Base-by-base conservation (phyloP, 495 filamentous ascomycete species). In the Monascus purpureus region DNA sequence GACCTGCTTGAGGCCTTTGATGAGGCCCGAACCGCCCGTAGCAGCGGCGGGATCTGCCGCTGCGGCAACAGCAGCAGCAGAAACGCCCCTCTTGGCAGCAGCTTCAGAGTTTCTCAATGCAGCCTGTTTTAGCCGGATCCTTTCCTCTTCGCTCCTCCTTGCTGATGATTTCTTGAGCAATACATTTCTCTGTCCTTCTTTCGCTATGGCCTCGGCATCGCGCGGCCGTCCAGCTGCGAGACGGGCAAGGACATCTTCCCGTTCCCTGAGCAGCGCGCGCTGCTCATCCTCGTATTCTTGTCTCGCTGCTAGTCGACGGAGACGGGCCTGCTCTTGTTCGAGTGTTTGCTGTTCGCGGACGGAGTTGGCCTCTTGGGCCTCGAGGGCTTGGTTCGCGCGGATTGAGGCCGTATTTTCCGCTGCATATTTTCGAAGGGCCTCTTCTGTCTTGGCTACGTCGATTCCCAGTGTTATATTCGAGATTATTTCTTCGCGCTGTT, bases 401-500 rank as follows among this genome's bases (percentile, higher is more conserved):
- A 80, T 80, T 8, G 62, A 67, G 13, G 59, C 45, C 35, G 66
- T 60, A 56, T 93, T 82, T 25, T 72, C 72, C 29, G 75, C 63
- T 39, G 73, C 61, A 43, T 82, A 93, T 31, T 55, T 59, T 28
- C 67, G 52, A 20, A 96, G 67, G 33, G 72, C 68, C 25, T 63
- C 53, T 59, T 93, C 80, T 0, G 86, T 74, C 32, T 73, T 73
- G 4, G 67, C 67, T 0, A 80, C 65, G 20, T 84, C 78, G 31
- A 63, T 71, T 12, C 80, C 73, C 28, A 70, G 62, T 8, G 94
- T 77, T 1, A 99, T 68, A 44, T 92, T 87, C 53, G 86, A 86
- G 13, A 85, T 86, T 31, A 92, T 70, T 38, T 80, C 73, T 61
- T 99, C 90, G 17, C 94, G 82, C 42, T 82, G 75, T 54, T 96